A percentile compares a stretch with the other conserved stretches of the same genome.
phyloP scores from a whole-genome alignment of 164 flowering plant genomes.

The Dillenia turbinata region DNA sequence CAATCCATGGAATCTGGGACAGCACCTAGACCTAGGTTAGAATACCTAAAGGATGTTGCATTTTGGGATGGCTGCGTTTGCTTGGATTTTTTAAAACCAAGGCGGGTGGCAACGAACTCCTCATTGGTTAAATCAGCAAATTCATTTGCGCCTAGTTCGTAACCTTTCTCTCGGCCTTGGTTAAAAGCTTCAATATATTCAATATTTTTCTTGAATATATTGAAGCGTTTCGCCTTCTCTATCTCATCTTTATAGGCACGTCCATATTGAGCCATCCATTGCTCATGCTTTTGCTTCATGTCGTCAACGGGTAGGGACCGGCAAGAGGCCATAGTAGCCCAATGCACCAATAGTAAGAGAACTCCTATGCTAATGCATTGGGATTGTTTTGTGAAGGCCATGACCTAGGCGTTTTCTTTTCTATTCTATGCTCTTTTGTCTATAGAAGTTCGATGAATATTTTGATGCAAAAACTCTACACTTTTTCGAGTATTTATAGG shows the following conservation, averaged over 20 bases:
- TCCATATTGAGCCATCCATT: conserved; percentile 17
- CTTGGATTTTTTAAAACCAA: background rate
- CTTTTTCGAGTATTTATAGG: too few species aligned
- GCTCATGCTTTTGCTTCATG: background rate
- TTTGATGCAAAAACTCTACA: too few species aligned
- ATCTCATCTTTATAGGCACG: conserved; percentile 7
- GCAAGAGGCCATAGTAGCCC: background rate
- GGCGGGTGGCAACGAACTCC: conserved; percentile 6
- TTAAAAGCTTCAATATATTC: conserved; percentile 14
- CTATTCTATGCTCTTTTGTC: too few species aligned
- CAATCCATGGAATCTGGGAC: conserved; percentile 16
- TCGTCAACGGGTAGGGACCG: background rate
- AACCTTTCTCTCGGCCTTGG: background rate
- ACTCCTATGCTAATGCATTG: too few species aligned
- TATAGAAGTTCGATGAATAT: too few species aligned
- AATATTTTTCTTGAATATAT: conserved; percentile 12
- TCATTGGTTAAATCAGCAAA: conserved; percentile 19
- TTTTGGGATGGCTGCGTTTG: too few species aligned
- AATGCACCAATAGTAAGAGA: background rate
- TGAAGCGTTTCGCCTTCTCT: conserved; percentile 8
- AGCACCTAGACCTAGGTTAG: conserved; percentile 1
- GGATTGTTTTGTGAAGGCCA: too few species aligned
- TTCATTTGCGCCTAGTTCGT: conserved; percentile 9
- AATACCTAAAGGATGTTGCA: conserved; percentile 3
- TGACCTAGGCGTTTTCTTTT: too few species aligned